Base-by-base conservation (phyloP, 495 filamentous ascomycete species). In the Apodospora peruviana region DNA sequence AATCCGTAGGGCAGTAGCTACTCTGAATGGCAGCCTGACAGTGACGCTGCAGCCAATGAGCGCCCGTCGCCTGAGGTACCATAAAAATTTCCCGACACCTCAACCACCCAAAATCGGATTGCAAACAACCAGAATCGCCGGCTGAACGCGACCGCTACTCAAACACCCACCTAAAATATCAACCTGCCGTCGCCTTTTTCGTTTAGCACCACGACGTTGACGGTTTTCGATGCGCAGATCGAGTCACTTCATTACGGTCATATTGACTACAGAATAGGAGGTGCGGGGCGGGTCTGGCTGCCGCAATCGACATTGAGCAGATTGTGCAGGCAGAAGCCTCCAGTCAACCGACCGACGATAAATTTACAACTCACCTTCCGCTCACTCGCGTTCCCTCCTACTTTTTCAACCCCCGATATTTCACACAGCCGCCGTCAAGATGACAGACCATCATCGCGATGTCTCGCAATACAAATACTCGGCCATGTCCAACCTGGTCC, bases 401-500 rank as follows among this genome's bases (percentile, higher is more conserved):
- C n/a, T n/a, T n/a, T n/a, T n/a, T n/a, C n/a, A n/a, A n/a, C n/a
- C n/a, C n/a, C n/a, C n/a, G n/a, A n/a, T n/a, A n/a, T n/a, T n/a
- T n/a, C n/a, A n/a, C n/a, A n/a, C n/a, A n/a, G 41, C 56, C 46
- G 21, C 55, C 47, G 48, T 45, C 58, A 72, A 62, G 50, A 94
- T 94, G 90, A 80, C 87, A 67, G 90, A 96, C 77, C 85, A 83
- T 57, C 79, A 90, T 74, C 73, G 74, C 67, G 86, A 91, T 83
- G 85, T 95, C 45, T 91, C 87, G 60, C 91, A 96, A 73, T 99
- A 96, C 78, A 99, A 99, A 71, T 99, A 99, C 79, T 88, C 89
- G 83, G 91, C 90, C 67, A 99, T 99, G 93, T 97, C 93, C 76
- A 99, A 99, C 83, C 83, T 99, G 89, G 93, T 99, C 66, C 88